Evolutionary conservation across 2,329 filamentous ascomycete species (phyloP), one percentile per base, ranked within the genome.

Genomic region (Scedosporium boydii): DNA sequence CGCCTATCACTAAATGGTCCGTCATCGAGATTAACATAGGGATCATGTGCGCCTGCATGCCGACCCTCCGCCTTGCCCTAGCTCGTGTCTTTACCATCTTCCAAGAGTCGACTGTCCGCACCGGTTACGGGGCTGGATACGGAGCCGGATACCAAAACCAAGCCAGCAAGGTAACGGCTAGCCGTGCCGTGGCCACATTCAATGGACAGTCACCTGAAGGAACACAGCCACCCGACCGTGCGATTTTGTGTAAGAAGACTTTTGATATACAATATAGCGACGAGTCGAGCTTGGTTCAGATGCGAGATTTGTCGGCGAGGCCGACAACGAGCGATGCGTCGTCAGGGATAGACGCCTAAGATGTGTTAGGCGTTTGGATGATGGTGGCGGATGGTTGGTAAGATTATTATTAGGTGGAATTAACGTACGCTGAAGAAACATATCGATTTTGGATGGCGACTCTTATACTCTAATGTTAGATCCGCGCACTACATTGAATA

Each of bases 241-340:
- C 9, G 0, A 76, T 76, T 42, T 68, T 67, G 1, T 73, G 69
- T 41, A 67, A 75, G 9, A 74, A 70, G 44, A 70, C 71, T 1
- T 76, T 74, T 27, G 65, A 68, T 1, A 72, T 76, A 0, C 71
- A 75, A 41, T 76, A 70, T 38, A 71, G 68, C 2, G 72, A 75
- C 53, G 73, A 75, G 58, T 66, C 68, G 1, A 67, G 69, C 9
- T 60, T 75, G n/a, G 71, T 75, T 1, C 62, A 68, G 9, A 69
- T 74, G 67, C 66, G 64, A 7, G 69, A 72, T 12, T 34, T 70
- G 14, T 21, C 34, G 51, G 62, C 41, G 34, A 59, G 57, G 29
- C 29, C 29, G 18, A 42, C 29, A 34, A 34, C 29, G 7, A 59
- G 57, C 27, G 48, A 53, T 12, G 48, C 48, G 6, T 53, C 48